Conservation (phyloP, 2,329 filamentous ascomycete genomes). For the Apiospora hydei region DNA sequence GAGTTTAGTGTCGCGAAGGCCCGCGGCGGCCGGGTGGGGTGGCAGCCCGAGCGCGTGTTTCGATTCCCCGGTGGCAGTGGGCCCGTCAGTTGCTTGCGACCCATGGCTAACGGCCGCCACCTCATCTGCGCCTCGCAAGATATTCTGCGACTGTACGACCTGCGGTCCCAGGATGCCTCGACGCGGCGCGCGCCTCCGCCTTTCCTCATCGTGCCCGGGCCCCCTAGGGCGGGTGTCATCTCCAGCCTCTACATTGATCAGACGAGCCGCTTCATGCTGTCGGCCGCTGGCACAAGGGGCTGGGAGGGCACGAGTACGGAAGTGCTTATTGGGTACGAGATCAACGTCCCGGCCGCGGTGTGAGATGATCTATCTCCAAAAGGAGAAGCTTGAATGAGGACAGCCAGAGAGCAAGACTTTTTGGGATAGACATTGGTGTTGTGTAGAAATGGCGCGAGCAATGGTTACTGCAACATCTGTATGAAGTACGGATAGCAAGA, state of each 20-base stretch:
- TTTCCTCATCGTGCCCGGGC: conserved; percentile 95
- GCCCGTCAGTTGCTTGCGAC: conserved; percentile 83
- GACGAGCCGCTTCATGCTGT: conserved; percentile 89
- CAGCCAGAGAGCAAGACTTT: no score
- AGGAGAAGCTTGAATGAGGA: not conserved
- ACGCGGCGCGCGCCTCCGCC: conserved; percentile 82
- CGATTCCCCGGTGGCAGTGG: conserved; percentile 91
- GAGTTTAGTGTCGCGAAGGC: conserved; percentile 89
- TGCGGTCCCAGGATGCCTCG: conserved; percentile 68
- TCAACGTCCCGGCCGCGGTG: conserved; percentile 45
- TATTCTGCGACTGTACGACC: conserved; percentile 90
- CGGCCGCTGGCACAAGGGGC: conserved; percentile 87
- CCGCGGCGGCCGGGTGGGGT: conserved; percentile 65
- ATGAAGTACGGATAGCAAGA: not conserved
- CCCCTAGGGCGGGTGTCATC: conserved; percentile 82
- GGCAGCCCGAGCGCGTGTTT: conserved; percentile 78
- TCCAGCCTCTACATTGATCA: conserved; percentile 87
- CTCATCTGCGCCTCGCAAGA: conserved; percentile 93
- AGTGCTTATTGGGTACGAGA: conserved; percentile 93
- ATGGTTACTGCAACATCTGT: no score
- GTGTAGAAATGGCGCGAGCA: not conserved
- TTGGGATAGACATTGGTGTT: not conserved
- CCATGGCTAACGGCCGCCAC: conserved; percentile 93
- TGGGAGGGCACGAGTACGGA: conserved; percentile 95
- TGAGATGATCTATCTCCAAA: not conserved